These are phyloP conservation scores for Ciborinia camelliae DNA, from an alignment of 2,329 filamentous ascomycete genomes.

Conservation along the genomic window DNA sequence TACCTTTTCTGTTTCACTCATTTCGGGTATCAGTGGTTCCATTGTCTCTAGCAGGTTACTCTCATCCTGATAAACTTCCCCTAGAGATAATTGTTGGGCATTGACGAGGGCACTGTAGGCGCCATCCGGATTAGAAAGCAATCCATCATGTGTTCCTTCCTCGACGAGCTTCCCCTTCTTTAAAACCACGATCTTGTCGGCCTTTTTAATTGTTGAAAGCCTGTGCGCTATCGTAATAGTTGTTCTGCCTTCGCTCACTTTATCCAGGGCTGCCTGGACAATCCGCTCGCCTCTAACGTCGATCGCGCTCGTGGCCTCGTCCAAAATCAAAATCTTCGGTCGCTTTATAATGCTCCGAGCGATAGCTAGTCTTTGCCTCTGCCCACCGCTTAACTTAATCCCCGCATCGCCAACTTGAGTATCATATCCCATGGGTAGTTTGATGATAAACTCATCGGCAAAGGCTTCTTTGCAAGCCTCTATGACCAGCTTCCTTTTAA, in stretches of 20 bases:
- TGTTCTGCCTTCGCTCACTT: conserved; percentile 59
- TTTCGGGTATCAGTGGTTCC: conserved; percentile 26
- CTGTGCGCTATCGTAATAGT: conserved; percentile 93
- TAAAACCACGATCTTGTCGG: conserved; percentile 75
- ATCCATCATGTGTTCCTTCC: conserved; percentile 69
- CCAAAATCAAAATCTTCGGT: conserved; percentile 65
- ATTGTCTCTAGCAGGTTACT: conserved; percentile 28
- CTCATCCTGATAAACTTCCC: conserved; percentile 31
- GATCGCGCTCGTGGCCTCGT: conserved; percentile 61
- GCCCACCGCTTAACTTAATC: conserved; percentile 74
- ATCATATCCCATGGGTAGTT: conserved; percentile 62
- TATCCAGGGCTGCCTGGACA: conserved; percentile 53
- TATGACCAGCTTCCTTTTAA: conserved; percentile 57
- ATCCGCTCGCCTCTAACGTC: conserved; percentile 47
- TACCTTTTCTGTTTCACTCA: conserved; percentile 31
- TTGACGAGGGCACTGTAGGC: conserved; percentile 67
- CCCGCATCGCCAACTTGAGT: conserved; percentile 75
- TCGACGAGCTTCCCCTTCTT: conserved; percentile 70
- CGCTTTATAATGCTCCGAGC: conserved; percentile 67
- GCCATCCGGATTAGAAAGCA: conserved; percentile 56
- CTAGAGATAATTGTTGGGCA: conserved; percentile 46
- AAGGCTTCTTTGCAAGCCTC: conserved; percentile 65
- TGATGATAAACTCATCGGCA: conserved; percentile 65
- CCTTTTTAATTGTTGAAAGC: conserved; percentile 77
- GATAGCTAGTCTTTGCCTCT: conserved; percentile 73